Conservation (phyloP, 2,329 filamentous ascomycete species). For the Aspergillus sp. region DNA sequence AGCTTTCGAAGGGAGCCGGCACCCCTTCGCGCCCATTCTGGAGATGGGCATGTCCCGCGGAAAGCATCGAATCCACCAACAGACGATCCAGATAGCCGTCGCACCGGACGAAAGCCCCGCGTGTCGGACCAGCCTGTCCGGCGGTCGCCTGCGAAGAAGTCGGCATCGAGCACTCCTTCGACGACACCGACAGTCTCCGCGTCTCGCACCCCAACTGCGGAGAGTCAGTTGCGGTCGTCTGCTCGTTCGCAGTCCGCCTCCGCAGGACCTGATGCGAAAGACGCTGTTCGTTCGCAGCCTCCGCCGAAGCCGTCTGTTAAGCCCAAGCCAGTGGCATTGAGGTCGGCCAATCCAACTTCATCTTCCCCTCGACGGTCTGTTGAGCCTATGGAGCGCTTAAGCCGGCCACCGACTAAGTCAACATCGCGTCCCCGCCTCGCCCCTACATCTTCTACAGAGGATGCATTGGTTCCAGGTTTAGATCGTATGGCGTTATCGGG, state of each 20-base stretch:
- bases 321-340: constrained; percentile 40
- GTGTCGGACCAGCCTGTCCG: constrained; percentile 8
- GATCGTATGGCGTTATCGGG: constrained; percentile 28
- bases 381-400: constrained; percentile 14
- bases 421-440: constrained; percentile 19
- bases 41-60: constrained; percentile 25
- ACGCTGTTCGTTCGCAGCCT: constrained; percentile 23
- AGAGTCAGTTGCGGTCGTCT: constrained; percentile 6
- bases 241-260: constrained; percentile 15
- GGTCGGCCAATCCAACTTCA: constrained; percentile 17
- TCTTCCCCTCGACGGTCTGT: constrained; percentile 17
- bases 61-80: constrained; percentile 1
- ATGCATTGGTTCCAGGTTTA: constrained; percentile 27
- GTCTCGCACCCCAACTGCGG: constrained; percentile 7
- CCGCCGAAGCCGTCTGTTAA: constrained; percentile 36
- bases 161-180: constrained; percentile 12
- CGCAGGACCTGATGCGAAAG: constrained; percentile 23
- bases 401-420: constrained; percentile 23
- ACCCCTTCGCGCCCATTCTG: constrained; percentile 21
- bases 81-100: constrained; percentile 14
- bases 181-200: constrained; percentile 3
- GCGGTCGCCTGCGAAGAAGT: constrained; percentile 14
- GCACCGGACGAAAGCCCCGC: constrained; percentile 12
- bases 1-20: constrained; percentile 28
- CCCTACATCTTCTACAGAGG: constrained; percentile 28